Conservation (phyloP, 305 asterid species). For the Fraxinus nigra region DNA sequence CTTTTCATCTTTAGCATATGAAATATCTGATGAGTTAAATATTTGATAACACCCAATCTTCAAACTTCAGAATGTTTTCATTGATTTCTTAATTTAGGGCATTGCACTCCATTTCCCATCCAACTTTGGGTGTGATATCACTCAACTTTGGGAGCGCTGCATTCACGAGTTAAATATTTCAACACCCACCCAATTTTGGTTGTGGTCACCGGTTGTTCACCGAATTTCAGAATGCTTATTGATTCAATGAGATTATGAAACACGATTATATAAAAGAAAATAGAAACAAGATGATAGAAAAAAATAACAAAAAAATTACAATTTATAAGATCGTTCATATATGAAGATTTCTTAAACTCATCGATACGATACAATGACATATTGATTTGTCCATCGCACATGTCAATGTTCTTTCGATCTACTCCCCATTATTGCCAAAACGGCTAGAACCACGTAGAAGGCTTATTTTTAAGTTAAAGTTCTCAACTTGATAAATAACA, state of each 20-base stretch:
- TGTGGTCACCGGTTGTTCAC: not conserved
- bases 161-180: not conserved
- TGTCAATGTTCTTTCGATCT: not conserved
- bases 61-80: not conserved
- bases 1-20: slow-evolving; percentile 5
- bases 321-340: not conserved
- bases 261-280: not conserved
- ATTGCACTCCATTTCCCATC: no score
- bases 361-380: no score
- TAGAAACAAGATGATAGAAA: not conserved
- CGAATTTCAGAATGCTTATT: not conserved
- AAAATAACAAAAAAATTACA: not conserved
- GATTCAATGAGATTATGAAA: not conserved
- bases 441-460: not conserved
- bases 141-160: not conserved
- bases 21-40: not conserved
- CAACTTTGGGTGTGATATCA: no score
- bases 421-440: not conserved
- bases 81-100: no score
- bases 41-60: not conserved
- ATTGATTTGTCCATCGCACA: not conserved
- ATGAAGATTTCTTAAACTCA: not conserved
- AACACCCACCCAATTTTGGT: not conserved
- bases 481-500: no score
- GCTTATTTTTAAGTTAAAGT: not conserved